Evolutionary conservation across 768 basidiomycete genomes (phyloP).

Genomic region (Chalciporus pseudorubinellus): DNA sequence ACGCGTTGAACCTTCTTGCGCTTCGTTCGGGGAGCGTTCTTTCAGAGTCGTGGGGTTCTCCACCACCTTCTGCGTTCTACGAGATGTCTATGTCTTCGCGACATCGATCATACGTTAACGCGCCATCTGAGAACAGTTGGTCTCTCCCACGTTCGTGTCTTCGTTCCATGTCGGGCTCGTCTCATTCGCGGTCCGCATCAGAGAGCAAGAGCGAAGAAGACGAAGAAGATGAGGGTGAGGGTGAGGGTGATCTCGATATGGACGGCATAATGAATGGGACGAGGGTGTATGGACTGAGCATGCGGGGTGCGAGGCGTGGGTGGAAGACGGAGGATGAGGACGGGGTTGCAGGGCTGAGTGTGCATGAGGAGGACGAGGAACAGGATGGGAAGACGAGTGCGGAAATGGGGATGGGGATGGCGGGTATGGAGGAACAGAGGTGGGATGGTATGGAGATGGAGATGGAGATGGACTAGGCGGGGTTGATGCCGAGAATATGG

Average conservation of each 20-base stretch:
- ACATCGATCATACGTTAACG: constrained; percentile 17
- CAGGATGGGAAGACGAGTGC: constrained; percentile 23
- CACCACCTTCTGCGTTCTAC: constrained; percentile 31
- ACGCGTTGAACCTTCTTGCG: constrained; percentile 28
- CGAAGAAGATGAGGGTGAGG: background rate
- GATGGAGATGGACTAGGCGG: constrained; percentile 30
- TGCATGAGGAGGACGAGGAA: constrained; percentile 49
- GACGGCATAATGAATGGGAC: constrained; percentile 2
- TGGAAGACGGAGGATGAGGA: constrained; percentile 48
- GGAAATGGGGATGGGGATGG: background rate
- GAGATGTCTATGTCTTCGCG: constrained; percentile 5
- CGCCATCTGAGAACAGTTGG: constrained; percentile 40
- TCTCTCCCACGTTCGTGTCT: constrained; percentile 55
- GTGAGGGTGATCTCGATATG: constrained; percentile 21
- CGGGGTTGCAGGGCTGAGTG: constrained; percentile 37
- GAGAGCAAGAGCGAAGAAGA: constrained; percentile 39
- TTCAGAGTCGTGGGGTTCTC: constrained; percentile 34
- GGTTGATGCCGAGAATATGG: background rate
- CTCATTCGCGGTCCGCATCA: constrained; percentile 32
- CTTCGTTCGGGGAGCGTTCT: constrained; percentile 21
- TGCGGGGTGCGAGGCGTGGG: constrained; percentile 7
- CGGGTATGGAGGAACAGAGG: constrained; percentile 18
- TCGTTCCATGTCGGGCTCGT: constrained; percentile 39
- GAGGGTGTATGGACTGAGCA: background rate
- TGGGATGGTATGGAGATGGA: constrained; percentile 58